Conservation (phyloP, 352 stramenopile genomes). For the Globisporangium uncinulatum region DNA sequence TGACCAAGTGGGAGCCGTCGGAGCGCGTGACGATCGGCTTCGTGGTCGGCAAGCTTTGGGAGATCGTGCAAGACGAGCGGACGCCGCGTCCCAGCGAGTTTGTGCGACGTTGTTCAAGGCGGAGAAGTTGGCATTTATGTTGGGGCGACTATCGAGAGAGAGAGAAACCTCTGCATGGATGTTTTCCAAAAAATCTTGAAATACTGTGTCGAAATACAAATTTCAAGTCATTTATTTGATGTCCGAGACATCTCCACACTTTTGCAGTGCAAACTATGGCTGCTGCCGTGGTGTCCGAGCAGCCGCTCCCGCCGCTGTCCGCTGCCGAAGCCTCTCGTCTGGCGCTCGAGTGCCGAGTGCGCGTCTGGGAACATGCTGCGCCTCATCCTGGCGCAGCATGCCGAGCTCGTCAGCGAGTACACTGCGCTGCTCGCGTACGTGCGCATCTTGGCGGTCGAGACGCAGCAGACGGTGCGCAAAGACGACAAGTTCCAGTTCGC, state of each 20-base stretch:
- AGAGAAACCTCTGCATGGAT: too few species aligned
- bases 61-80: not conserved
- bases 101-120: too few species aligned
- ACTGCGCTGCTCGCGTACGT: conserved; percentile 39
- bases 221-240: too few species aligned
- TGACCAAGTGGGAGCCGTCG: not conserved
- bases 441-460: conserved; percentile 33
- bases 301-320: not conserved
- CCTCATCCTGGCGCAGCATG: conserved; percentile 26
- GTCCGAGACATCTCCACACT: too few species aligned
- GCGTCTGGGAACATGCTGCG: conserved; percentile 44
- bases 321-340: conserved; percentile 16
- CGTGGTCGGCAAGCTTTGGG: not conserved
- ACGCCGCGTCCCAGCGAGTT: not conserved
- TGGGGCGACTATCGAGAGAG: too few species aligned
- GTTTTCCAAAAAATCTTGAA: too few species aligned
- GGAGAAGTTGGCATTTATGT: too few species aligned
- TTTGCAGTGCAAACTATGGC: too few species aligned
- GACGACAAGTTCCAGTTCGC: conserved; percentile 49
- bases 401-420: conserved; percentile 30
- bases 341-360: conserved; percentile 34
- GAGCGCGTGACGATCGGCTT: conserved; percentile 1
- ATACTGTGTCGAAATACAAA: too few species aligned
- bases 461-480: conserved; percentile 25
- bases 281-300: too few species aligned